These are phyloP conservation scores for Marasmius oreades DNA, from an alignment of 1,284 basidiomycete genomes.

Conservation along the genomic window DNA sequence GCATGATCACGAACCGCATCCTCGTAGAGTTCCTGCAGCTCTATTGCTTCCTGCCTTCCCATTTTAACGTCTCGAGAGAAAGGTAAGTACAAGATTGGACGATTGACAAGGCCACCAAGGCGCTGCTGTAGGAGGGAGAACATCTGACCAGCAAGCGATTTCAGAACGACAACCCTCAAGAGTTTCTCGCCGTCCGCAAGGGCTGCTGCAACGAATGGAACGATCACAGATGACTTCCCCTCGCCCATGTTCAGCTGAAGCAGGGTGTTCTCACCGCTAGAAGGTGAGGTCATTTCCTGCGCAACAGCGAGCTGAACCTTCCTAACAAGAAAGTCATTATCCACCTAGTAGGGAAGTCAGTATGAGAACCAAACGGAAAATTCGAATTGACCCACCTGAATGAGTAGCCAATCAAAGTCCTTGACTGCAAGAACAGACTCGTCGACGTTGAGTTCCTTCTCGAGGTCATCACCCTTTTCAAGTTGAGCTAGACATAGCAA, in stretches of 20 bases:
- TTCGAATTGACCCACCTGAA: slow-evolving; percentile 19
- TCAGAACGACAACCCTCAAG: slow-evolving; percentile 46
- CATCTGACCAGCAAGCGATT: slow-evolving; percentile 40
- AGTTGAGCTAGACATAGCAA: neutral
- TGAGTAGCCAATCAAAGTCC: slow-evolving; percentile 35
- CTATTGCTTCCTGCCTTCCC: slow-evolving; percentile 16
- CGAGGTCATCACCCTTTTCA: neutral
- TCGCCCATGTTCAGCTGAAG: slow-evolving; percentile 60
- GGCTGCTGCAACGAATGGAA: slow-evolving; percentile 36
- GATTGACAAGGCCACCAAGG: slow-evolving; percentile 38
- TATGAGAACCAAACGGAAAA: neutral
- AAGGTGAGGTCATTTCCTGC: slow-evolving; percentile 45
- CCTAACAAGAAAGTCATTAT: slow-evolving; percentile 39
- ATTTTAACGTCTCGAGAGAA: slow-evolving; percentile 39
- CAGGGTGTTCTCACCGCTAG: slow-evolving; percentile 30
- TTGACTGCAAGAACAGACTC: neutral
- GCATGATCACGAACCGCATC: slow-evolving; percentile 38
- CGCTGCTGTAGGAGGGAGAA: slow-evolving; percentile 44
- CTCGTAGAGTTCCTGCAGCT: slow-evolving; percentile 28
- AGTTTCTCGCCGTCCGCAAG: slow-evolving; percentile 41
- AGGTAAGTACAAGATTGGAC: slow-evolving; percentile 46
- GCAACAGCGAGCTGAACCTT: slow-evolving; percentile 39
- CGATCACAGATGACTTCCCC: slow-evolving; percentile 54
- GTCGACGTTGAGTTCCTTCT: neutral
- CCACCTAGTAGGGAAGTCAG: slow-evolving; percentile 29